Evolutionary conservation across 2,329 filamentous ascomycete genomes (phyloP).

Genomic region (Claviceps pusilla): DNA sequence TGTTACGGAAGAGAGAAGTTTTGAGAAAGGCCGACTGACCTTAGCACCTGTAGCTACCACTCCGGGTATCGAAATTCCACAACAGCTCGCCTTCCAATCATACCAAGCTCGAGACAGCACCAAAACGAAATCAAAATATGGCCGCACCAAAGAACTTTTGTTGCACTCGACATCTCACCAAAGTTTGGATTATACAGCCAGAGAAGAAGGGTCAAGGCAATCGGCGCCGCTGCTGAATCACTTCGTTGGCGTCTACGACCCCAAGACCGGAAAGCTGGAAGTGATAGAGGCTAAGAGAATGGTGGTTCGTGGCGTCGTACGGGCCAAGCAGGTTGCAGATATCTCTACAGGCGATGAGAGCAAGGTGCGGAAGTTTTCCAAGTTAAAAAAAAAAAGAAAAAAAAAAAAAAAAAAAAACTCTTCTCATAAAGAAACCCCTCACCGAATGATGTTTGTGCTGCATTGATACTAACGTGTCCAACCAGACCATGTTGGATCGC

Average conservation of each 20-base stretch:
- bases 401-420: neutral
- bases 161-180: conserved; percentile 43
- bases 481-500: conserved; percentile 42
- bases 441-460: neutral
- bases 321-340: conserved; percentile 36
- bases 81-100: conserved; percentile 28
- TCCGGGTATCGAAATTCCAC: conserved; percentile 22
- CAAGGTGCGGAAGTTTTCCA: conserved; percentile 12
- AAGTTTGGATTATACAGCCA: conserved; percentile 44
- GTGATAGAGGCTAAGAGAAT: conserved; percentile 51
- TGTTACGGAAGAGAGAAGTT: neutral
- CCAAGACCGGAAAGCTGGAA: conserved; percentile 41
- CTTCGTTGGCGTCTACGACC: conserved; percentile 51
- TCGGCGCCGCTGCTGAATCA: conserved; percentile 35
- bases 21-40: neutral
- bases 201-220: conserved; percentile 26
- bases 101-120: conserved; percentile 28
- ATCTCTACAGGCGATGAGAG: conserved; percentile 25
- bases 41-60: conserved; percentile 15
- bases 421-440: too few species aligned
- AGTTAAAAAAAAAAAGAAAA: too few species aligned
- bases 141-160: conserved; percentile 32
- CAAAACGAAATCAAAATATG: conserved; percentile 23
- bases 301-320: conserved; percentile 41
- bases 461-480: conserved; percentile 11